Evolutionary conservation across 2,329 filamentous ascomycete genomes (phyloP), one percentile per base, ranked within the genome.

Genomic region (Ophiostoma ulmi): DNA sequence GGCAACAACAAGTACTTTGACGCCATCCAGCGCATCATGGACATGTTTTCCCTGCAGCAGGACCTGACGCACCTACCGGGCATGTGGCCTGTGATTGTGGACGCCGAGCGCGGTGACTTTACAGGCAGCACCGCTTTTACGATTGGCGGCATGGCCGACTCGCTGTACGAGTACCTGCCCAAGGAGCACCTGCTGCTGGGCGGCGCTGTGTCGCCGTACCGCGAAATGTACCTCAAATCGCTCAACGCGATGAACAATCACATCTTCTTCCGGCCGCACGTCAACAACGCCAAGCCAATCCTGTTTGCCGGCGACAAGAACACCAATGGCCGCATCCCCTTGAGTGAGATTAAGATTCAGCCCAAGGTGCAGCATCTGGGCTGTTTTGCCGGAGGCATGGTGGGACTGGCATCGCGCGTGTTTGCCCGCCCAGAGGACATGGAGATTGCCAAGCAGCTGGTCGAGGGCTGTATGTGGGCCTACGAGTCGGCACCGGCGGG

Each of bases 381-480:
- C 11, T 90, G 88, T 76, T 90, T 90, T 75, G 82, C 83, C 1
- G 88, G 88, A 14, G 88, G 88, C 35, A 90, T 91, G 88, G 85
- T 90, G 6, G 88, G 81, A 11, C 82, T 90, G 72, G 87, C 83
- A 13, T 82, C 87, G 3, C 86, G 85, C 72, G 80, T 89, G 36
- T 89, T 90, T 75, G 77, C 83, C 66, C 81, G 85, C 1, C 81
- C 83, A 0, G 80, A 83, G 1, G 88, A 90, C 68, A 77, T 90
- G n/a, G 80, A 83, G 4, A 78, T 87, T 31, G 88, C 87, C 1
- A 80, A 81, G 69, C 83, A 87, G 75, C 80, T 91, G 7, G 87
- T 87, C 2, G 84, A 90, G 72, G 88, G 86, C 20, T 90, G 88
- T 75, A 82, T 90, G 6, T 90, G 86, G 86, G 83, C 85, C 0